phyloP scores from a whole-genome alignment of 176 grass and related monocot genomes.

The Triticum timopheevii region DNA sequence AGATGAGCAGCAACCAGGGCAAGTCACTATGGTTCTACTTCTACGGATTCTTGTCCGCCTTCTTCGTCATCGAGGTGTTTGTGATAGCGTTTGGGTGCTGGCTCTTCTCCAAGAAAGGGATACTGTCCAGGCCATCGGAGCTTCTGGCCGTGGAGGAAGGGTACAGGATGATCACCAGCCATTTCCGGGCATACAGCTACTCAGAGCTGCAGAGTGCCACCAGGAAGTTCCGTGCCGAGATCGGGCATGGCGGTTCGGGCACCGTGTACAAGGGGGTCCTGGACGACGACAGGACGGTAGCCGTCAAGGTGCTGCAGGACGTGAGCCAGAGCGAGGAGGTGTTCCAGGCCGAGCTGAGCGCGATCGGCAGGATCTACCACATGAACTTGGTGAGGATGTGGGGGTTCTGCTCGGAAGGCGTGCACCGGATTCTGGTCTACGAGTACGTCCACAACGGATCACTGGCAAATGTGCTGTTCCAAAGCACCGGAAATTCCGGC shows the following conservation, averaged over 20 bases:
- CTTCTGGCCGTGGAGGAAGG: slow-evolving; percentile 31
- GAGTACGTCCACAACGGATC: slow-evolving; percentile 27
- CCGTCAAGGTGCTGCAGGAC: slow-evolving; percentile 43
- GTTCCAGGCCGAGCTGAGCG: slow-evolving; percentile 27
- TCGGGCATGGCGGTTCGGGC: slow-evolving; percentile 49
- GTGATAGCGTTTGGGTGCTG: slow-evolving; percentile 44
- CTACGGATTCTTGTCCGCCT: slow-evolving; percentile 42
- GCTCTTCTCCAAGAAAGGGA: slow-evolving; percentile 43
- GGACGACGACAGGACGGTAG: slow-evolving; percentile 22
- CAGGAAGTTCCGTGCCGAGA: slow-evolving; percentile 33
- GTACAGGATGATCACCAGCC: slow-evolving; percentile 44
- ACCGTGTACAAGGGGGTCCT: slow-evolving; percentile 22
- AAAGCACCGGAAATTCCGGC: neutral
- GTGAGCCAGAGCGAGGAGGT: slow-evolving; percentile 30
- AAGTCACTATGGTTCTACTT: slow-evolving; percentile 39
- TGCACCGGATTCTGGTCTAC: slow-evolving; percentile 12
- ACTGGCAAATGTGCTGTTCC: neutral
- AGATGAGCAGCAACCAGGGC: neutral
- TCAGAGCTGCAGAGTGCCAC: slow-evolving; percentile 50
- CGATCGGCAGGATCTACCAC: slow-evolving; percentile 29
- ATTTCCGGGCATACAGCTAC: slow-evolving; percentile 49
- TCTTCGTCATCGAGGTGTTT: slow-evolving; percentile 41
- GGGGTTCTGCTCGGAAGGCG: slow-evolving; percentile 23
- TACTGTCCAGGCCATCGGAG: slow-evolving; percentile 21
- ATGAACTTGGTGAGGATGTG: slow-evolving; percentile 36